Conservation (phyloP, 1,284 basidiomycete species). For the Cryptococcus sp. region DNA sequence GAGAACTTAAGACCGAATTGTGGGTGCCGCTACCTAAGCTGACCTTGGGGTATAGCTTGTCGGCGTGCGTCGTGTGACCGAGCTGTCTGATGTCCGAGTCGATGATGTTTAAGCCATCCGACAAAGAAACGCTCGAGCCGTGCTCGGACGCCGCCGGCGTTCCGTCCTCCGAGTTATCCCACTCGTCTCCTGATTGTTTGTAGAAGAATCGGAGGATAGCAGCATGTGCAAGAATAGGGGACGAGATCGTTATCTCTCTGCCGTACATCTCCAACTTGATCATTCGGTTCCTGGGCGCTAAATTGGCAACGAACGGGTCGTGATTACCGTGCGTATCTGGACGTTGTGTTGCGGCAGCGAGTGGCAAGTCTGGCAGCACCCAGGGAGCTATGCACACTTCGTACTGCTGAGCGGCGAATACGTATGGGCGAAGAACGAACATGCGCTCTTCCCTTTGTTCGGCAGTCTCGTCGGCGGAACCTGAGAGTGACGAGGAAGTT, state of each 20-base stretch:
- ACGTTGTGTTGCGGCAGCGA: not conserved
- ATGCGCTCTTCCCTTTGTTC: conserved; percentile 47
- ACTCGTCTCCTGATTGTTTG: conserved; percentile 9
- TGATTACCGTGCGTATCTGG: conserved; percentile 7
- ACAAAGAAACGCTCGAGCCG: not conserved
- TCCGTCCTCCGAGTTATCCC: conserved; percentile 10
- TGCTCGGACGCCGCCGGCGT: conserved; percentile 13
- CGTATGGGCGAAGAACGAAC: conserved; percentile 58
- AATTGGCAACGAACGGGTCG: conserved; percentile 55
- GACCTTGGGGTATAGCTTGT: not conserved
- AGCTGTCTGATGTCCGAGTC: not conserved
- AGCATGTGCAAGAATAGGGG: conserved; percentile 51
- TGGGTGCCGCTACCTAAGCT: not conserved
- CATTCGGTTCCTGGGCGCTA: conserved; percentile 48
- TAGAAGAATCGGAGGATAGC: conserved; percentile 53
- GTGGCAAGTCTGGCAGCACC: conserved; percentile 53
- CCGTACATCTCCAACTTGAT: conserved; percentile 53
- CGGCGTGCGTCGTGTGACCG: not conserved
- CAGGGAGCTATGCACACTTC: conserved; percentile 58
- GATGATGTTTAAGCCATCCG: not conserved
- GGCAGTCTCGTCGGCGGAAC: conserved; percentile 15
- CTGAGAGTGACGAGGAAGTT: conserved; percentile 4
- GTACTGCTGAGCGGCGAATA: conserved; percentile 58
- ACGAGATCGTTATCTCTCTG: conserved; percentile 30
- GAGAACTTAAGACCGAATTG: conserved; percentile 16